These are phyloP conservation scores for Fusarium staphyleae DNA, from an alignment of 2,329 filamentous ascomycete species.

Conservation along the genomic window DNA sequence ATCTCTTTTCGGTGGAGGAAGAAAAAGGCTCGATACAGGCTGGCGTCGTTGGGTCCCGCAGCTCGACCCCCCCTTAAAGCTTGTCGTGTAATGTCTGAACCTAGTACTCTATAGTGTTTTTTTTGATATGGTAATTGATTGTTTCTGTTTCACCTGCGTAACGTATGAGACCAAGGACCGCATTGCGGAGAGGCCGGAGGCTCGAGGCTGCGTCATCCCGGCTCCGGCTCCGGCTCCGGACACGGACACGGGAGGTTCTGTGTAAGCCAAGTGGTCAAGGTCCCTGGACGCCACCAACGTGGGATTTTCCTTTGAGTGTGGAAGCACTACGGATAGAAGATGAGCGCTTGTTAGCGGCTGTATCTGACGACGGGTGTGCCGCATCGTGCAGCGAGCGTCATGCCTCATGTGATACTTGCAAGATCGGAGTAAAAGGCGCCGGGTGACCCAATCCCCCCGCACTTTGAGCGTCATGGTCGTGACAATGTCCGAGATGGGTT, in stretches of 20 bases:
- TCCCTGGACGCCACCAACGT: conserved; percentile 15
- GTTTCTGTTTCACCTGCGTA: neutral
- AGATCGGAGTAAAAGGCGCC: neutral
- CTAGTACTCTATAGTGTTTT: conserved; percentile 36
- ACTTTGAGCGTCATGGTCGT: conserved; percentile 7
- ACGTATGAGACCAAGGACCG: too few species aligned
- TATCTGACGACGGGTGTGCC: conserved; percentile 10
- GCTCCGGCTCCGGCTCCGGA: too few species aligned
- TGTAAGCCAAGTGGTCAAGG: neutral
- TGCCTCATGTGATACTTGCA: conserved; percentile 26
- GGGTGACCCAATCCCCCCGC: conserved; percentile 8
- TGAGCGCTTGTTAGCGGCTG: neutral
- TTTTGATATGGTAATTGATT: conserved; percentile 20
- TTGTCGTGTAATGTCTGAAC: conserved; percentile 39
- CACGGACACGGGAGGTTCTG: too few species aligned
- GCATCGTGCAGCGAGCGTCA: conserved; percentile 5
- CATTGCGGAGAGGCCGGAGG: too few species aligned
- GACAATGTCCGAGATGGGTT: neutral
- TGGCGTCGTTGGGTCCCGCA: conserved; percentile 20
- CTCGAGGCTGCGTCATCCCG: too few species aligned
- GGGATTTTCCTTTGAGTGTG: neutral
- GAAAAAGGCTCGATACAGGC: conserved; percentile 11
- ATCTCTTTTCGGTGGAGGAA: conserved; percentile 24
- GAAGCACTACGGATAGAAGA: neutral
- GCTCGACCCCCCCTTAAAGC: conserved; percentile 21